Percentiles rank a stretch among this genome's conserved stretches.
phyloP scores from a whole-genome alignment of 2,329 filamentous ascomycete species.

The Sclerotiophoma versabilis region DNA sequence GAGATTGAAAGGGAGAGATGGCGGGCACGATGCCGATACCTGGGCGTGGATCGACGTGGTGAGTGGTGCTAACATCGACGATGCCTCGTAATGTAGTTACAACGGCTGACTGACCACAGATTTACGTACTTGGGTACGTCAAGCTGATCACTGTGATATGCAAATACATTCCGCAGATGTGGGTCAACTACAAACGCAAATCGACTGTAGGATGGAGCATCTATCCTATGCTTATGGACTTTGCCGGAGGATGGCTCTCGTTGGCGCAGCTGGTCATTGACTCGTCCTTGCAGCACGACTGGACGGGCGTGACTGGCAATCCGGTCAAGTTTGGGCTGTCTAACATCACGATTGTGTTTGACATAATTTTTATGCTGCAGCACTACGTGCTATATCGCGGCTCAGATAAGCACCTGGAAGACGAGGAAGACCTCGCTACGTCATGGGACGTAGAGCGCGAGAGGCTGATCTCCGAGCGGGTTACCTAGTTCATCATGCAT shows the following conservation, averaged over 20 bases:
- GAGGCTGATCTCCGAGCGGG: slow-evolving; percentile 27
- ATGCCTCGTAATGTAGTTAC: not conserved
- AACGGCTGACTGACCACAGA: slow-evolving; percentile 39
- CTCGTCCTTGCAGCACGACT: slow-evolving; percentile 82
- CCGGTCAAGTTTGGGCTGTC: slow-evolving; percentile 88
- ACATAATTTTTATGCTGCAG: slow-evolving; percentile 84
- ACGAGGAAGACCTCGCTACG: slow-evolving; percentile 30
- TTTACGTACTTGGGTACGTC: slow-evolving; percentile 79
- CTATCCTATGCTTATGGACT: slow-evolving; percentile 80
- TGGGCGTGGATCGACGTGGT: slow-evolving; percentile 74
- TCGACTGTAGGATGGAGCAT: slow-evolving; percentile 92
- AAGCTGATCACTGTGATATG: slow-evolving; percentile 88
- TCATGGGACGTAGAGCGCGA: slow-evolving; percentile 31
- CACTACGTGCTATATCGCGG: slow-evolving; percentile 80
- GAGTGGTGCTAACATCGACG: slow-evolving; percentile 26
- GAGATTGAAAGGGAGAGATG: slow-evolving; percentile 48
- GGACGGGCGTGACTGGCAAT: slow-evolving; percentile 90
- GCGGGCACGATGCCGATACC: slow-evolving; percentile 54
- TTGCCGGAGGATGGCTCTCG: slow-evolving; percentile 81
- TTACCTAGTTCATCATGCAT: slow-evolving; percentile 2
- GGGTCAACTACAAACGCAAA: slow-evolving; percentile 82
- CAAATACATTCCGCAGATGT: slow-evolving; percentile 80
- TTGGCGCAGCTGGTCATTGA: slow-evolving; percentile 84
- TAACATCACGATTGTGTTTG: slow-evolving; percentile 86
- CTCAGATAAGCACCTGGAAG: slow-evolving; percentile 32